These are phyloP conservation scores for Arthroderma sp. DNA, from an alignment of 2,329 filamentous ascomycete species.

Conservation along the genomic window DNA sequence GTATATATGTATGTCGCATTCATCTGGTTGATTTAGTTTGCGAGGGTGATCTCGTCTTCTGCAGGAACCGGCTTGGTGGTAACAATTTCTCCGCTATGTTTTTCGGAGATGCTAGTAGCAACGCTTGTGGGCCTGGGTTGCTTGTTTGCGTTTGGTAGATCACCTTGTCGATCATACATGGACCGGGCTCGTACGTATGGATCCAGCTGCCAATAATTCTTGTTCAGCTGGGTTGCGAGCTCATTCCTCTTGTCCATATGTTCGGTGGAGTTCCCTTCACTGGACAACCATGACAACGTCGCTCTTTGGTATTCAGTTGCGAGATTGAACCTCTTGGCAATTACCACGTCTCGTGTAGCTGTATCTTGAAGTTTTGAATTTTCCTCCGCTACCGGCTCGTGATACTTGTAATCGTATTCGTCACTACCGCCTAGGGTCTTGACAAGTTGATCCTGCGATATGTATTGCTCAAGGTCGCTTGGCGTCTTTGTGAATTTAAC, in stretches of 20 bases:
- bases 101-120: conserved; percentile 3
- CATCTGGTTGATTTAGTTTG: not conserved
- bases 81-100: conserved; percentile 6
- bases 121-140: conserved; percentile 4
- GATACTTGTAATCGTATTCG: conserved; percentile 69
- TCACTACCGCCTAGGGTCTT: conserved; percentile 80
- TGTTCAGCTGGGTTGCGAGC: conserved; percentile 50
- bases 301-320: conserved; percentile 60
- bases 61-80: conserved; percentile 4
- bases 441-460: conserved; percentile 56
- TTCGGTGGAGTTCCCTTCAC: conserved; percentile 30
- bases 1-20: too few relatives aligned
- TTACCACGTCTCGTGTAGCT: conserved; percentile 48
- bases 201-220: conserved; percentile 81
- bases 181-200: conserved; percentile 71
- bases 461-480: conserved; percentile 65
- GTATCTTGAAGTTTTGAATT: conserved; percentile 61
- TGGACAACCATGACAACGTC: conserved; percentile 62
- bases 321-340: conserved; percentile 51
- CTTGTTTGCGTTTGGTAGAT: conserved; percentile 24
- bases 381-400: conserved; percentile 63
- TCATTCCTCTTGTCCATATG: conserved; percentile 46
- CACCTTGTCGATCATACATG: conserved; percentile 70
- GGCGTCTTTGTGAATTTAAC: conserved; percentile 81
- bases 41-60: not conserved